Evolutionary conservation across 306 rosid species (phyloP), one percentile per base, ranked within the genome.

Genomic region (Acacia acuminata): DNA sequence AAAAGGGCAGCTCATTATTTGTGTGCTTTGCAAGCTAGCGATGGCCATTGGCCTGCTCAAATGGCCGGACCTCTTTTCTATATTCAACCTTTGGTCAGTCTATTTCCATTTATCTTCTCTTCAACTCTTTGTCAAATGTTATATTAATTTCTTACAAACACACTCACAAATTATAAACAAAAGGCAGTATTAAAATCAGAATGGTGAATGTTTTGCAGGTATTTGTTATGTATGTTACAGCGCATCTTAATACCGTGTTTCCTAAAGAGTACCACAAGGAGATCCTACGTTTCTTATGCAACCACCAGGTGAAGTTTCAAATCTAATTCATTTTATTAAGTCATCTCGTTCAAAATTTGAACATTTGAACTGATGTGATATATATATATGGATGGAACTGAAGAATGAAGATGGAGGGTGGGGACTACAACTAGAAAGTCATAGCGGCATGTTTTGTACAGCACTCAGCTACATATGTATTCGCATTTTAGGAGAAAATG

Each of bases 1-100:
- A 85, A 80, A 75, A 86, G 90, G 22, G 79, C 88, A 2, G 84
- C 82, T 7, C 75, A 79, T 55, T 86, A 81, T 79, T 48, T 60
- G 15, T 83, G 86, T 17, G 84, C 92, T 3, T 79, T 90, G 84
- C 92, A 90, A 30, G 82, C 88, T 3, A 77, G 44, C 13, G 86
- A 90, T 83, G 92, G 94, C 45, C 92, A 90, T 24, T 90, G 92
- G 92, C 92, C 92, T 7, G 89, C 90, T 9, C 90, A 87, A 68
- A 79, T 65, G 70, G 89, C 93, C 34, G 93, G 94, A 3, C 82
- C 88, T 7, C 76, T 87, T 81, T 91, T 87, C 64, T 91, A 48
- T 60, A 65, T 86, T 15, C 93, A 90, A n/a, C 94, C 91, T 11
- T 61, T 90, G 81, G 90, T 90, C 32, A 53, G 60, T 53, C 19